phyloP scores from a whole-genome alignment of 1,284 basidiomycete genomes.

The Fomes fomentarius region DNA sequence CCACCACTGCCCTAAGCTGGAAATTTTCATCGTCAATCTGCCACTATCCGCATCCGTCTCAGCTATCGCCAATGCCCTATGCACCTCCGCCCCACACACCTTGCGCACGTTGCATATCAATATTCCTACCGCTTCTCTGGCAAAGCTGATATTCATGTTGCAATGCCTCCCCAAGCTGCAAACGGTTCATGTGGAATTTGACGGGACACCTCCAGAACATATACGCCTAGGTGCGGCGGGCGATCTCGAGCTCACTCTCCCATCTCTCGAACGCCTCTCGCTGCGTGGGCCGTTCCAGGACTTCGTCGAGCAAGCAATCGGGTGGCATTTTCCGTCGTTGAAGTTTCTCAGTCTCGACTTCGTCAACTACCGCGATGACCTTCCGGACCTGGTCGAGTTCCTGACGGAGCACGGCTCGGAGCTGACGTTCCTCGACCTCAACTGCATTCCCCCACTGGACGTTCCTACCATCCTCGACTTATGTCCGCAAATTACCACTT shows the following conservation, averaged over 20 bases:
- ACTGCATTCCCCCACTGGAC: slow-evolving; percentile 57
- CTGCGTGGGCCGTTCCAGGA: slow-evolving; percentile 60
- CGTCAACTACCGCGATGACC: slow-evolving; percentile 45
- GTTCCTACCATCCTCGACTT: slow-evolving; percentile 59
- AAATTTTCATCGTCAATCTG: slow-evolving; percentile 69
- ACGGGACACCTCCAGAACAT: slow-evolving; percentile 32
- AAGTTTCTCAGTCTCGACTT: slow-evolving; percentile 58
- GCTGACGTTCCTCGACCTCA: slow-evolving; percentile 65
- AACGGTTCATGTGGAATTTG: slow-evolving; percentile 58
- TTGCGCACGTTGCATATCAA: slow-evolving; percentile 64
- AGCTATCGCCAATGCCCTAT: slow-evolving; percentile 62
- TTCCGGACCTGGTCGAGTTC: slow-evolving; percentile 63
- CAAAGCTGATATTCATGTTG: slow-evolving; percentile 70
- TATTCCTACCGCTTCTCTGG: slow-evolving; percentile 53
- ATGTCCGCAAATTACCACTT: slow-evolving; percentile 60
- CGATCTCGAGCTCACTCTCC: slow-evolving; percentile 57
- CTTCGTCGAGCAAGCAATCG: slow-evolving; percentile 66
- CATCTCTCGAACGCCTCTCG: slow-evolving; percentile 60
- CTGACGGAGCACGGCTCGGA: slow-evolving; percentile 56
- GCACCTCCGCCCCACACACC: slow-evolving; percentile 47
- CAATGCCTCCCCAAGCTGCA: slow-evolving; percentile 57
- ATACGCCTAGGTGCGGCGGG: slow-evolving; percentile 58
- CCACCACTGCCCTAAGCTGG: slow-evolving; percentile 65
- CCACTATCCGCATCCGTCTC: slow-evolving; percentile 59
- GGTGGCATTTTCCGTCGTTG: slow-evolving; percentile 66